Base-by-base conservation (phyloP, 768 basidiomycete species). In the Leccinum pellstonianum region DNA sequence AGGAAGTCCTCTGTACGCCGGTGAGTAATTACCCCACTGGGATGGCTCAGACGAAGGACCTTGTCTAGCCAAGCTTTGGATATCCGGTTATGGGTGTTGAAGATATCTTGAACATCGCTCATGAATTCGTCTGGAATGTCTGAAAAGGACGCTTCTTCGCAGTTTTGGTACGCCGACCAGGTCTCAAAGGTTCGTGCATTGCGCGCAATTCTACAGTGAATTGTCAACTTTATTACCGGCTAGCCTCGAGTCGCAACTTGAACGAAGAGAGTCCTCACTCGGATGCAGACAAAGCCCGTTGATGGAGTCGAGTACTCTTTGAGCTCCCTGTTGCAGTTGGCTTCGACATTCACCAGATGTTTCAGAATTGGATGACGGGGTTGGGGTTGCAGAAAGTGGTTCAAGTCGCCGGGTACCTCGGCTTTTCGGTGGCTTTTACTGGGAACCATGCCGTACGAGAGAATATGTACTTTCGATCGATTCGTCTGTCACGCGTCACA, bases 151-250 rank as follows among this genome's bases (percentile, higher is more conserved):
- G 78, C 82, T 59, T 82, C 80, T 63, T 82, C 81, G 61, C 80
- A 80, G 46, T 75, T 67, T 61, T 85, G 81, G 64, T 79, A 73
- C 1, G 75, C 72, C 7, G 77, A 73, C 83, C 84, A 85, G 5
- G 74, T 79, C 60, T 84, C 84, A 55, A 83, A 85, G 62, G 73
- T 72, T 52, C 74, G 74, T 21, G 76, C 61, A 70, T 81, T 82
- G 27, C 77, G 76, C 25, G 83, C 81, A 58, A 84, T 82, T 62
- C 82, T 83, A 54, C 31, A 47, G 43, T 25, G 57, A 31, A 52
- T 61, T 12, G 19, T 69, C 19, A 61, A 59, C 29, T 8, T 14
- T 9, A 12, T 47, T 38, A 33, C 11, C 31, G 35, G 37, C 25
- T 19, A 50, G 46, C 52, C 25, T 27, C 25, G 43, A 19, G n/a